These are phyloP conservation scores for Pulveroboletus sp. DNA, from an alignment of 768 basidiomycete genomes.

Conservation along the genomic window DNA sequence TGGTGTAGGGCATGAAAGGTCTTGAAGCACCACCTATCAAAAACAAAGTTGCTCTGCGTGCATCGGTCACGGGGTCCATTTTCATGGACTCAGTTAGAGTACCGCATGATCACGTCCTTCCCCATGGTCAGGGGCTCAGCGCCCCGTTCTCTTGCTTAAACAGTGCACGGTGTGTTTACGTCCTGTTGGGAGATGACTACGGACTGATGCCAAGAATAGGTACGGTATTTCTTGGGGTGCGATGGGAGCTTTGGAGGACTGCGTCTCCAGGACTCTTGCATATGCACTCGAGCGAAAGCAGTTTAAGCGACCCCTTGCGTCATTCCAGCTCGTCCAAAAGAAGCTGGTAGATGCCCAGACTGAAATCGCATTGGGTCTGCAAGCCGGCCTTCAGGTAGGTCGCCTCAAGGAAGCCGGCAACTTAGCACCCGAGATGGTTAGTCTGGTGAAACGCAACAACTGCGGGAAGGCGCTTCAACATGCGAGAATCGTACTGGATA, in stretches of 20 bases:
- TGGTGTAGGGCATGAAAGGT: conserved; percentile 68
- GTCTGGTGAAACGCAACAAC: conserved; percentile 92
- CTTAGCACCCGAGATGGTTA: conserved; percentile 87
- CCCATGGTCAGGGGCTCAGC: conserved; percentile 69
- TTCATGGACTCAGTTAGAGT: conserved; percentile 91
- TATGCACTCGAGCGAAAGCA: conserved; percentile 90
- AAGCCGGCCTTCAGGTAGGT: conserved; percentile 75
- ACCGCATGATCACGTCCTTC: conserved; percentile 69
- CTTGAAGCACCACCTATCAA: conserved; percentile 83
- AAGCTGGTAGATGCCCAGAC: conserved; percentile 93
- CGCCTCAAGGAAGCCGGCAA: conserved; percentile 77
- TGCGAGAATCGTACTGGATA: conserved; percentile 75
- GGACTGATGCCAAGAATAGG: conserved; percentile 30
- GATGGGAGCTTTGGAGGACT: conserved; percentile 94
- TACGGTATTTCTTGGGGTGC: conserved; percentile 93
- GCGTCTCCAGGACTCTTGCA: conserved; percentile 65
- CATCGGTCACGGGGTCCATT: conserved; percentile 77
- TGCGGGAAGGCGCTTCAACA: conserved; percentile 90
- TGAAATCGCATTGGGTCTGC: conserved; percentile 73
- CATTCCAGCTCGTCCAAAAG: conserved; percentile 97
- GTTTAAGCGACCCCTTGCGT: conserved; percentile 84
- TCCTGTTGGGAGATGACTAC: not conserved
- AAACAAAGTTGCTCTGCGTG: conserved; percentile 89
- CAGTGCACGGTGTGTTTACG: conserved; percentile 56
- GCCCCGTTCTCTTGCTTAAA: conserved; percentile 92